Evolutionary conservation across 73 alveolate species (phyloP).

Genomic region (Tetrahymena elliotti): DNA sequence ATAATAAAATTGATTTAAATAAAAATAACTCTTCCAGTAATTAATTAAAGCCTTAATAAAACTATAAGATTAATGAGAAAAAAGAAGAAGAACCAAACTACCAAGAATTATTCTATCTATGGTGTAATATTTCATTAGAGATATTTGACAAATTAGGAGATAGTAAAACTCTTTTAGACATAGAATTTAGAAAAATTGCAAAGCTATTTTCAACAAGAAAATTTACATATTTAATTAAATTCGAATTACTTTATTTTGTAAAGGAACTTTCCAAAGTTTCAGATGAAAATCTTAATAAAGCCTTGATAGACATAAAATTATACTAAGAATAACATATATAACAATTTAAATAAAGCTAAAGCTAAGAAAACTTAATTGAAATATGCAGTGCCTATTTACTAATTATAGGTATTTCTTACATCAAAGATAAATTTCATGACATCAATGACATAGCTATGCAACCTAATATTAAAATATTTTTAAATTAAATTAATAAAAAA

Average conservation of each 20-base stretch:
- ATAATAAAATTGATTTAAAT: background rate
- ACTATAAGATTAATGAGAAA: background rate
- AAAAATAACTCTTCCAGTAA: background rate
- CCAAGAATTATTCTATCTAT: background rate
- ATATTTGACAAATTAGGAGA: background rate
- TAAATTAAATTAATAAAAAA: background rate
- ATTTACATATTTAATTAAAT: background rate
- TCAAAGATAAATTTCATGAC: background rate
- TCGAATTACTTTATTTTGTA: background rate
- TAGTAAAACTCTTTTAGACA: background rate
- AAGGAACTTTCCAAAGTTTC: background rate
- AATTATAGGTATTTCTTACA: background rate
- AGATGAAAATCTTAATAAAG: background rate
- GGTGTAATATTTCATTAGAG: background rate
- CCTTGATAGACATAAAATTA: background rate
- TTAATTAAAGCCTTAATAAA: background rate
- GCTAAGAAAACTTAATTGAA: background rate
- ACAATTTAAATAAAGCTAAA: background rate
- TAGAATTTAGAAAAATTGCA: background rate
- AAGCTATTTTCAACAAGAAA: background rate
- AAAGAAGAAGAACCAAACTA: background rate
- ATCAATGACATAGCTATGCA: background rate
- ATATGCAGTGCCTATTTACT: background rate
- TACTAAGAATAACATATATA: background rate
- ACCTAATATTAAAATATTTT: background rate